phyloP scores from a whole-genome alignment of 768 basidiomycete genomes.

The Porpolomopsis calyptriformis region DNA sequence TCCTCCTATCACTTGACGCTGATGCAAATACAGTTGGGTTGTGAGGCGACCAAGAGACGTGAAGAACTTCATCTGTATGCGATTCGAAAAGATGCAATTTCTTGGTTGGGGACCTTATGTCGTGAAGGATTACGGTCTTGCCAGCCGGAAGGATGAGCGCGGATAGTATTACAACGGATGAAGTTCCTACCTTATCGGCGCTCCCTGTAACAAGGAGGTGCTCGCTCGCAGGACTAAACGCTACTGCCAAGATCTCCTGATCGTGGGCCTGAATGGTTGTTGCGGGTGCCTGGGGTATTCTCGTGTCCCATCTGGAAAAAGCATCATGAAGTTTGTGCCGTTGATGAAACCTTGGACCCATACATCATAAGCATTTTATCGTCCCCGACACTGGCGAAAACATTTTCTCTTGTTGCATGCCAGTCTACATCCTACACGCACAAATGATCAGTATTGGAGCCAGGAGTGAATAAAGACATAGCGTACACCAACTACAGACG shows the following conservation, averaged over 20 bases:
- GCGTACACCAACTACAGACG: slow-evolving; percentile 83
- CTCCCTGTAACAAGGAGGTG: slow-evolving; percentile 84
- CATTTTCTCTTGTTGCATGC: slow-evolving; percentile 71
- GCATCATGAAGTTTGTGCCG: slow-evolving; percentile 7
- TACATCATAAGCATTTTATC: slow-evolving; percentile 92
- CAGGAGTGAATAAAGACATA: background rate
- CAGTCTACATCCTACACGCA: slow-evolving; percentile 83
- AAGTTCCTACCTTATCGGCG: slow-evolving; percentile 67
- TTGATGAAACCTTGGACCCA: slow-evolving; percentile 18
- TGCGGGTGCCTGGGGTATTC: slow-evolving; percentile 58
- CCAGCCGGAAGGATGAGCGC: background rate
- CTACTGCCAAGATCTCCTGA: slow-evolving; percentile 81
- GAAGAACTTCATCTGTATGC: slow-evolving; percentile 91
- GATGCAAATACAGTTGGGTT: slow-evolving; percentile 89
- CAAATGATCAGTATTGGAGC: slow-evolving; percentile 1
- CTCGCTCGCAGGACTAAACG: slow-evolving; percentile 77
- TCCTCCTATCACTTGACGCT: slow-evolving; percentile 83
- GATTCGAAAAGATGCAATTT: slow-evolving; percentile 86
- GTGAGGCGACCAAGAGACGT: slow-evolving; percentile 92
- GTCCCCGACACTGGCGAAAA: slow-evolving; percentile 93
- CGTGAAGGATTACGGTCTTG: slow-evolving; percentile 86
- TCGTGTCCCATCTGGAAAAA: slow-evolving; percentile 77
- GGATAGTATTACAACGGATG: background rate
- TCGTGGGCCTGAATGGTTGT: slow-evolving; percentile 78
- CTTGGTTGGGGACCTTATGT: slow-evolving; percentile 62